A percentile compares a stretch with the other conserved stretches of the same genome.
Conservation (phyloP, 441 rosid species). For the Biscutella laevigata region DNA sequence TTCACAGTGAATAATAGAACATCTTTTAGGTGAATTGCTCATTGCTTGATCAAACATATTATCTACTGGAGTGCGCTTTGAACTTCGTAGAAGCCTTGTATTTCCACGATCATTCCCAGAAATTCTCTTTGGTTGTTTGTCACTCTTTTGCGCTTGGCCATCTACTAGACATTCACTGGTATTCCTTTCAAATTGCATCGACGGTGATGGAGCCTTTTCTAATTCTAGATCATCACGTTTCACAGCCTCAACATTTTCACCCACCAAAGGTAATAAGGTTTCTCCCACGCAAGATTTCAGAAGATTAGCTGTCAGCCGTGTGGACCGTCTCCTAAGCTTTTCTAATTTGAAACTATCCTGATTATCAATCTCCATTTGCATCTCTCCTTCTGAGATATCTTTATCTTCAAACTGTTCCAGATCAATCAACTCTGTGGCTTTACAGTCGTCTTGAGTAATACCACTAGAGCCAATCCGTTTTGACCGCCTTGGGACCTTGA, state of each 20-base stretch:
- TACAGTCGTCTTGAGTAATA: not conserved
- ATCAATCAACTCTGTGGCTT: not conserved
- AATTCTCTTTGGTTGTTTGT: not conserved
- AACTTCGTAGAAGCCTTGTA: not conserved
- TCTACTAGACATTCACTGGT: not conserved
- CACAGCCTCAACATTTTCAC: not conserved
- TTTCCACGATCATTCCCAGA: not conserved
- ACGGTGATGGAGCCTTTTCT: constrained; percentile 1
- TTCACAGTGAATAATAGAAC: not conserved
- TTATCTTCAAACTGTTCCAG: not conserved
- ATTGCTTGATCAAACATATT: not conserved
- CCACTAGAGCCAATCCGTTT: not conserved
- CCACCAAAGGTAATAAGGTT: not conserved
- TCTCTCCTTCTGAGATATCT: not conserved
- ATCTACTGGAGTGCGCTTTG: not conserved
- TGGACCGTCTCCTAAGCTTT: constrained; percentile 7
- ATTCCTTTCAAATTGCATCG: not conserved
- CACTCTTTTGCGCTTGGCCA: not conserved
- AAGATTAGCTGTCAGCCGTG: not conserved
- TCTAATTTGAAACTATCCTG: not conserved
- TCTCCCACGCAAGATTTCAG: not conserved
- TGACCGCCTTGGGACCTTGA: constrained; percentile 1
- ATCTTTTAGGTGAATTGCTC: not conserved
- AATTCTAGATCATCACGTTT: not conserved
- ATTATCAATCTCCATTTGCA: too few species aligned